Evolutionary conservation across 805 yeast genomes (phyloP), one percentile per base, ranked within the genome.

Genomic region (Ogataea henricii): DNA sequence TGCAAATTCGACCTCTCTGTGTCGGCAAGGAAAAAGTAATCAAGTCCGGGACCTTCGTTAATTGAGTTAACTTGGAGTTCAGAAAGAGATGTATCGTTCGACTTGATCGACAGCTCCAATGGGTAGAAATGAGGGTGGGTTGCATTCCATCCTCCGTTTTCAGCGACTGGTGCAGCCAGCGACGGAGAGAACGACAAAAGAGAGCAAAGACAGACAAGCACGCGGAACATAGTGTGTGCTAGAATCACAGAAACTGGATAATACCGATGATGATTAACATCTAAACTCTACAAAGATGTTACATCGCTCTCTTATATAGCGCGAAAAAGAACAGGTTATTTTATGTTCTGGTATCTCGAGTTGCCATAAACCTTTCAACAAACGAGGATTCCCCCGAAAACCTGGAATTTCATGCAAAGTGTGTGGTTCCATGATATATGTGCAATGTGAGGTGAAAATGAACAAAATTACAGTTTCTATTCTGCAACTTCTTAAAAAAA

Each of bases 31-130:
- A 52, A 56, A 6, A 56, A 6, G 32, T 53, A 53, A 26, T 56
- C 59, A 9, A 56, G 37, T 1, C 48, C 59, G 9, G 46, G 41
- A n/a, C 54, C 54, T 22, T 52, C 57, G 25, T 55, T 51, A 35
- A 53, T 53, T 5, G 54, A 45, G 40, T 51, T 51, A 16, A 48
- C 36, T 10, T 45, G 30, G 17, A 53, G 47, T 9, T 38, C 27
- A 12, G 45, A 20, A 1, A 53, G 20, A 1, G 43, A 26, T 4
- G 48, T 23, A 22, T 49, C 30, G 13, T 30, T 40, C 6, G 53
- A 27, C 10, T 38, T 29, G 23, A 52, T 22, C 18, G 43, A 45
- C 3, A 52, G 22, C 29, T 49, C 45, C 32, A 52, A 32, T 13
- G 50, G 45, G 34, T 20, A 33, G 10, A 22, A 16, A 10, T 40